A percentile compares a stretch with the other conserved stretches of the same genome.
phyloP scores from a whole-genome alignment of 768 basidiomycete species.

The Agaricus subrufescens region DNA sequence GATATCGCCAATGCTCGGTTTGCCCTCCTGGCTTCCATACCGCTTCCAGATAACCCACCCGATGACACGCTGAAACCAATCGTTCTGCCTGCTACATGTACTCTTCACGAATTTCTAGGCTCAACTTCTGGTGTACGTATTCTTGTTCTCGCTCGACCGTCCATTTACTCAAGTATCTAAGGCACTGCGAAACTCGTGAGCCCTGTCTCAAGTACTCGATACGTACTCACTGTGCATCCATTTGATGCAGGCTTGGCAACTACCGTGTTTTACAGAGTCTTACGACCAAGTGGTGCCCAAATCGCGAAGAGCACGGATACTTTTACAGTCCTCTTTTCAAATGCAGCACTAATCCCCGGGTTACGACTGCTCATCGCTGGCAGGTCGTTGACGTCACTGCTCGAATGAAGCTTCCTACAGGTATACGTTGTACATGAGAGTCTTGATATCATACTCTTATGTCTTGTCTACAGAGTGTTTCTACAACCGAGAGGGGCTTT shows the following conservation, averaged over 20 bases:
- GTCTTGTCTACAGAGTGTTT: constrained; percentile 56
- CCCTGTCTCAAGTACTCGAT: not conserved
- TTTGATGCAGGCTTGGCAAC: constrained; percentile 47
- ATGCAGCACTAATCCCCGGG: constrained; percentile 75
- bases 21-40: constrained; percentile 51
- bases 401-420: constrained; percentile 58
- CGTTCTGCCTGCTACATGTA: constrained; percentile 56
- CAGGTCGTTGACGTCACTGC: constrained; percentile 55
- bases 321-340: constrained; percentile 70
- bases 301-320: constrained; percentile 80
- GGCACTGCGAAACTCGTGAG: constrained; percentile 58
- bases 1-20: constrained; percentile 51
- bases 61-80: constrained; percentile 68
- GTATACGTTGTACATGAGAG: constrained; percentile 24
- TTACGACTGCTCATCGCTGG: constrained; percentile 76
- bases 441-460: not conserved
- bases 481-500: constrained; percentile 73
- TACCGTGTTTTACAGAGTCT: constrained; percentile 63
- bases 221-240: no score
- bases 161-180: constrained; percentile 19
- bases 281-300: constrained; percentile 76
- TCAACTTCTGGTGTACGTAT: constrained; percentile 49
- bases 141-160: not conserved
- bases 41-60: constrained; percentile 59
- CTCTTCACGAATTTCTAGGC: constrained; percentile 65